These are phyloP conservation scores for Mucor sp. DNA, from an alignment of 371 early-diverging fungal genomes.

Conservation along the genomic window DNA sequence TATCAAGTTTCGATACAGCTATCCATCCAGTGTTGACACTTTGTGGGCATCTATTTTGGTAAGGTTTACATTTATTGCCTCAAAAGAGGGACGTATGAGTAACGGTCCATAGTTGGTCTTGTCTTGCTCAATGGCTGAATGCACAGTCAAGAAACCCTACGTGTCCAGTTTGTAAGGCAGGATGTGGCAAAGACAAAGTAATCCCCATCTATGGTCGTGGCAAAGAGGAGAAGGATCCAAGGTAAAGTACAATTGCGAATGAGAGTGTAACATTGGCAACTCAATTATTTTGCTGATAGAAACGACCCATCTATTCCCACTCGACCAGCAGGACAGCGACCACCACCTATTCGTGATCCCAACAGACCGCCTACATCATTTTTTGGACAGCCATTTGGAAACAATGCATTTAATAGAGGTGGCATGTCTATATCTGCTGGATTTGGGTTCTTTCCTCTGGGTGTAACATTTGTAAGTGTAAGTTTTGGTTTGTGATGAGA, in stretches of 20 bases:
- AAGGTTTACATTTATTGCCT: not conserved
- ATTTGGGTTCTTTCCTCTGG: slow-evolving; percentile 63
- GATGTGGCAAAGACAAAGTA: slow-evolving; percentile 77
- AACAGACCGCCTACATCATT: slow-evolving; percentile 46
- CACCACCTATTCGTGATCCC: slow-evolving; percentile 60
- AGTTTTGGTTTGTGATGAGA: not conserved
- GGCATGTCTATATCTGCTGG: slow-evolving; percentile 55
- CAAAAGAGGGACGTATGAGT: not conserved
- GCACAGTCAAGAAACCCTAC: slow-evolving; percentile 64
- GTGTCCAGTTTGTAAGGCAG: slow-evolving; percentile 81
- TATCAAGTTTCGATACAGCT: slow-evolving; percentile 37
- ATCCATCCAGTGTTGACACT: slow-evolving; percentile 37
- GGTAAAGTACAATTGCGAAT: slow-evolving; percentile 36
- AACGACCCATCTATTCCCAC: slow-evolving; percentile 58
- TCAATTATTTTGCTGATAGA: not conserved
- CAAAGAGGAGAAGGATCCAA: slow-evolving; percentile 71
- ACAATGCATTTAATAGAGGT: slow-evolving; percentile 47
- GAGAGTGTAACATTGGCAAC: not conserved
- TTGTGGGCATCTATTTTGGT: slow-evolving; percentile 45
- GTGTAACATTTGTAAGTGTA: slow-evolving; percentile 60
- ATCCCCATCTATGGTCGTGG: slow-evolving; percentile 82
- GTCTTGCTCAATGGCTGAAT: slow-evolving; percentile 75
- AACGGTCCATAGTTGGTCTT: slow-evolving; percentile 56
- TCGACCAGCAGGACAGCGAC: slow-evolving; percentile 72
- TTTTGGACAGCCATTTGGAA: slow-evolving; percentile 55